Evolutionary conservation across 345 rosid species (phyloP), one percentile per base, ranked within the genome.

Genomic region (Eucalyptus grandis): DNA sequence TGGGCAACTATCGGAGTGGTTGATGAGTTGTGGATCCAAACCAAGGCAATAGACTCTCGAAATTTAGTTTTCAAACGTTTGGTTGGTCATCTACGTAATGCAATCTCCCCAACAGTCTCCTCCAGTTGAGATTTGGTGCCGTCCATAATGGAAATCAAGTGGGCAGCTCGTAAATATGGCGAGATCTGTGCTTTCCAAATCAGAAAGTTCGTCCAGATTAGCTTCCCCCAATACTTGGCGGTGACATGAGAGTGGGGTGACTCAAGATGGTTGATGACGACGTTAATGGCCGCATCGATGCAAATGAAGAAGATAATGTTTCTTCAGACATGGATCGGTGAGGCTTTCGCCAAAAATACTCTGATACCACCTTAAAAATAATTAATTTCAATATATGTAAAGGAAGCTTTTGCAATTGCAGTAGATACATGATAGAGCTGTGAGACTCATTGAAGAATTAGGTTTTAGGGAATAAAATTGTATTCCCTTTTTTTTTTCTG

Each of bases 261-360:
- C 12, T 56, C 30, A 22, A 56, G 62, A 2, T 1, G 62, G 62
- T 56, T 3, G 62, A 56, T 22, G 62, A 56, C 30, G 1, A 56
- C 3, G 6, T 24, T 19, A 56, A 24, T 24, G 14, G 62, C 3
- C 1, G 1, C 2, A 0, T 56, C 13, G 2, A 24, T 24, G 30
- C 30, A 56, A 24, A 56, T 56, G 62, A 56, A 56, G 62, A 56
- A 56, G 30, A 56, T 65, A 31, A 65, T 65, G 37, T 65, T 65
- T 53, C 37, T n/a, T 65, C 8, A 7, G 10, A 30, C 6, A 65
- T 65, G 19, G 37, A 65, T n/a, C 0, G 0, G 19, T 65, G 37
- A n/a, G 37, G 37, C 72, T n/a, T 65, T 65, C 17, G 2, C 19
- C 37, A 65, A 65, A 65, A 10, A 30, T 14, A 10, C 72, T 65